Percentiles rank a stretch among this genome's conserved stretches.
These are phyloP conservation scores for Polyrhizophydium stewartii DNA, from an alignment of 371 early-diverging fungal genomes.

Conservation along the genomic window DNA sequence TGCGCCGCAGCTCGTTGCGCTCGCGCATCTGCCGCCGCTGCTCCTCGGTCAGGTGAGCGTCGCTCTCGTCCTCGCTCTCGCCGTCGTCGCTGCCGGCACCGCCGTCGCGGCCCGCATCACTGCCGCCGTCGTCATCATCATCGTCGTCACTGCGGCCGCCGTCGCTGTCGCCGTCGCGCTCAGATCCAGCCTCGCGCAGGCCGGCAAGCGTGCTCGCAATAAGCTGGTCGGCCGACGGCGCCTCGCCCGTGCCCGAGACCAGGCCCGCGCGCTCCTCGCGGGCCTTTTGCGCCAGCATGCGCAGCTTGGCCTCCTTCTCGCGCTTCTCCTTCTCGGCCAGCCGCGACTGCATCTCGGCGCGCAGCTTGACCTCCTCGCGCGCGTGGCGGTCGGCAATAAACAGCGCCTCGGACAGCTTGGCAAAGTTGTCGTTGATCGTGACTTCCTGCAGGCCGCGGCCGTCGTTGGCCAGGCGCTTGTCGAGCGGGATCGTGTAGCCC, in stretches of 20 bases:
- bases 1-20: conserved; percentile 85
- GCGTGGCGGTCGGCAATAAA: conserved; percentile 92
- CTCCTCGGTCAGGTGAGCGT: conserved; percentile 36
- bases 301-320: conserved; percentile 85
- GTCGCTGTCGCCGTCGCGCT: conserved; percentile 5
- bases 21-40: conserved; percentile 62
- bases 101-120: not conserved
- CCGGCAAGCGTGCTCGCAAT: not conserved
- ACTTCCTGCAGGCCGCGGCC: conserved; percentile 88
- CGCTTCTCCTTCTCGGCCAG: conserved; percentile 93
- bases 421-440: conserved; percentile 93
- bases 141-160: not conserved
- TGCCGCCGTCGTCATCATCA: conserved; percentile 6
- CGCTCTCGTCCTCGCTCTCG: conserved; percentile 14
- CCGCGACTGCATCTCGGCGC: conserved; percentile 84
- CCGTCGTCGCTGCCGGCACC: conserved; percentile 11
- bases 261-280: conserved; percentile 66
- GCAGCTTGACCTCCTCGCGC: conserved; percentile 86
- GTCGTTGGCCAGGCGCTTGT: conserved; percentile 96
- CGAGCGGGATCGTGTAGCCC: conserved; percentile 96
- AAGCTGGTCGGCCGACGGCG: not conserved
- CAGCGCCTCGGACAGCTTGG: conserved; percentile 90
- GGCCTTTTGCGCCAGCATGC: conserved; percentile 86
- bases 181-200: not conserved
- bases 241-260: conserved; percentile 23